Conservation (phyloP, 1,139 yeast species). For the Williopsis jadinii region DNA sequence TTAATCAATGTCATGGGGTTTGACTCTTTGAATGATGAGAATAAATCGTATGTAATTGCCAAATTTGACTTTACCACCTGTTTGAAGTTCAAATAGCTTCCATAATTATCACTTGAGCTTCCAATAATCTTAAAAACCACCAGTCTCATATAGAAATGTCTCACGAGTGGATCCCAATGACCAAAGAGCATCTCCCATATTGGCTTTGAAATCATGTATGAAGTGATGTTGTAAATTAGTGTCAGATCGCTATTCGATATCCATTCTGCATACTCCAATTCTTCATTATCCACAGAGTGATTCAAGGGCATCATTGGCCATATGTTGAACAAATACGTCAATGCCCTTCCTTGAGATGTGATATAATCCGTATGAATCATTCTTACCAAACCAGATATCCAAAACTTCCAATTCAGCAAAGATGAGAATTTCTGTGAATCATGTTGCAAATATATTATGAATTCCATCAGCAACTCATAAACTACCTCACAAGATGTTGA, state of each 20-base stretch:
- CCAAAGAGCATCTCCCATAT: constrained; percentile 49
- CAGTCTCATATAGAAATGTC: constrained; percentile 62
- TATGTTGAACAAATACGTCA: constrained; percentile 62
- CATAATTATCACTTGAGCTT: constrained; percentile 8
- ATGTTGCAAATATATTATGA: constrained; percentile 13
- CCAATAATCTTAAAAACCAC: constrained; percentile 64
- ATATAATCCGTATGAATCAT: constrained; percentile 59
- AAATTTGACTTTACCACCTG: constrained; percentile 11
- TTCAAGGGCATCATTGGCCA: constrained; percentile 66
- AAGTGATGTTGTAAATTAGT: constrained; percentile 11
- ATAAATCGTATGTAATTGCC: constrained; percentile 7
- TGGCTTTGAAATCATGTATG: constrained; percentile 27
- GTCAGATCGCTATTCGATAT: constrained; percentile 9
- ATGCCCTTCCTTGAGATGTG: constrained; percentile 52
- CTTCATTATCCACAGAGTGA: constrained; percentile 5
- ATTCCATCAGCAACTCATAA: constrained; percentile 28
- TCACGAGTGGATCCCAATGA: constrained; percentile 75
- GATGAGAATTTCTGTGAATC: constrained; percentile 11
- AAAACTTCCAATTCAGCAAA: constrained; percentile 63
- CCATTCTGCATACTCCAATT: constrained; percentile 9
- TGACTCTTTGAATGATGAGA: neutral
- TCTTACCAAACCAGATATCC: constrained; percentile 56
- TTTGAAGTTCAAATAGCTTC: constrained; percentile 9
- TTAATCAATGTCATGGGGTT: constrained; percentile 1
- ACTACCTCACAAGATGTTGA: constrained; percentile 40